phyloP scores from a whole-genome alignment of 371 early-diverging fungal genomes.

The Syncephalis fuscata region DNA sequence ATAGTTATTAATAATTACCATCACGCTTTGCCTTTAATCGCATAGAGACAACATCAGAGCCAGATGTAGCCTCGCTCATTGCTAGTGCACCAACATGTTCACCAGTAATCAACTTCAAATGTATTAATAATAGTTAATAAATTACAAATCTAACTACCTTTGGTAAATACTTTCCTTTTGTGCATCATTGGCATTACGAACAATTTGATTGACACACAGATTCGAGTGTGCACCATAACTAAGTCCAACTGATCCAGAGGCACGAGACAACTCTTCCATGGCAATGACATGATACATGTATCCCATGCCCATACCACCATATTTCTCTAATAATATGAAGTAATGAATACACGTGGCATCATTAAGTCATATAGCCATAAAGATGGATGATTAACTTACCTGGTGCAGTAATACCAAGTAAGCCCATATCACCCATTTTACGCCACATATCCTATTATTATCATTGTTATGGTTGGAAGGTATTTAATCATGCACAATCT shows the following conservation, averaged over 20 bases:
- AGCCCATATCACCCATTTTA: conserved; percentile 91
- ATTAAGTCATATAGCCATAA: no score
- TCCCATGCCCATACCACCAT: conserved; percentile 85
- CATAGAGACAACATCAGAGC: conserved; percentile 95
- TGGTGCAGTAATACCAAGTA: conserved; percentile 81
- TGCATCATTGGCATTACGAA: conserved; percentile 73
- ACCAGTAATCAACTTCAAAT: conserved; percentile 53
- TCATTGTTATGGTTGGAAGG: background rate
- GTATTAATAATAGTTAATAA: background rate
- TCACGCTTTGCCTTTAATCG: conserved; percentile 48
- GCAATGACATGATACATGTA: conserved; percentile 84
- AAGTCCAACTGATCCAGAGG: conserved; percentile 82
- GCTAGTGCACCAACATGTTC: conserved; percentile 90
- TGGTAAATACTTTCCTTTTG: conserved; percentile 89
- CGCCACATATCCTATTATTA: conserved; percentile 73
- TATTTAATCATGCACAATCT: no score
- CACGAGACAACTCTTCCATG: conserved; percentile 89
- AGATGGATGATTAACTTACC: conserved; percentile 11
- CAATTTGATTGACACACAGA: conserved; percentile 93
- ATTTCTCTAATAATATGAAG: conserved; percentile 31
- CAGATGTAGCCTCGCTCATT: conserved; percentile 87
- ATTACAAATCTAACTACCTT: conserved; percentile 19
- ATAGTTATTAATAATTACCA: no score
- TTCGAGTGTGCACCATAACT: conserved; percentile 96
- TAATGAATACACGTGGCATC: background rate